Evolutionary conservation across 2,329 filamentous ascomycete species (phyloP), one percentile per base, ranked within the genome.

Genomic region (Anisogramma anomala): DNA sequence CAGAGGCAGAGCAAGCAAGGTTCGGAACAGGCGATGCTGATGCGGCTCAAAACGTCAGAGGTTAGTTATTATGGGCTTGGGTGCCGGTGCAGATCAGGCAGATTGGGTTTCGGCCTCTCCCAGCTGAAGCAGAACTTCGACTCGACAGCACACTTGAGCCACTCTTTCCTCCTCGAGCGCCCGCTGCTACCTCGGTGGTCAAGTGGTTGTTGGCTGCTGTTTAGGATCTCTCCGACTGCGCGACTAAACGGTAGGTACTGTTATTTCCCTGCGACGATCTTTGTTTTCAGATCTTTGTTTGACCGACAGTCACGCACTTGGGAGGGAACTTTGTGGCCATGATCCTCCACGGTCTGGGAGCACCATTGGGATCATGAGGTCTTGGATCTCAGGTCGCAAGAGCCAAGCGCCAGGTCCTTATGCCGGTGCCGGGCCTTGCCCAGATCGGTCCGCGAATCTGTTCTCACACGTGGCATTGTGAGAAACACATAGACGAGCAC

Each of bases 51-150:
- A 48, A 32, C 50, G 53, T 55, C 39, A 44, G 46, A 55, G 51
- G 38, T 52, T 42, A 47, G n/a, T n/a, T n/a, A n/a, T n/a, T n/a
- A n/a, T n/a, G n/a, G n/a, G n/a, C n/a, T n/a, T 22, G 17, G 19
- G 3, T 11, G 7, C 42, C 18, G 36, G 41, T 17, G 53, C 43
- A 54, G 52, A 53, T 58, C 55, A 58, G 52, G 56, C 57, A 55
- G 47, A 44, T 45, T 49, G 49, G 47, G 62, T 65, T 64, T 65
- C 62, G 61, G 43, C 50, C 55, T 52, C 15, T 37, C 18, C 42
- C 34, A 28, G 30, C 40, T 62, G 60, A 64, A 51, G 59, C 57
- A 53, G 59, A 55, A 59, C 56, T 49, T 55, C 43, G 47, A 42
- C n/a, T 44, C 42, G 30, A 39, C 17, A 33, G 20, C 36, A 23